Evolutionary conservation across 495 filamentous ascomycete genomes (phyloP), one percentile per base, ranked within the genome.

Genomic region (Entonaema liquescens): DNA sequence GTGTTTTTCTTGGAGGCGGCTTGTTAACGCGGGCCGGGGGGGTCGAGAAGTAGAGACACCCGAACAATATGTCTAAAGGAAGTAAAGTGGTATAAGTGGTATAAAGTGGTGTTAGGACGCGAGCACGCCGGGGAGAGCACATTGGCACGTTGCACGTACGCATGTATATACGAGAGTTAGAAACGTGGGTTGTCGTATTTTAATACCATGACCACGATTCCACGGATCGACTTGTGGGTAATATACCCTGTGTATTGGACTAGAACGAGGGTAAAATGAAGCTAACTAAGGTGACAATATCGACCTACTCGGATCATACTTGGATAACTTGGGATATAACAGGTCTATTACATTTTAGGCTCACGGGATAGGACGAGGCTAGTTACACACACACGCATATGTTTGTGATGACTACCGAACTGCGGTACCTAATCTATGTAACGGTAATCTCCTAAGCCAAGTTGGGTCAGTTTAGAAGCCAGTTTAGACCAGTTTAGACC

Each of bases 261-360:
- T 65, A 25, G 47, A 6, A 62, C 49, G 62, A 65, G 60, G 55
- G 44, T 64, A 36, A 36, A 58, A 58, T 59, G 60, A 70, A 44
- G 57, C 54, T 62, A 67, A 40, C 55, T 40, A 52, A 59, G 52
- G 56, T 66, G 2, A 33, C 21, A 44, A 58, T 54, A 59, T 61
- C 28, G 38, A 40, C n/a, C 15, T 53, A 33, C 6, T 31, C 11
- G 36, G 53, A 35, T 21, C n/a, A 31, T 5, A 29, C 50, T 55
- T 33, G 52, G 52, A 50, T 62, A 66, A 59, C 50, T 55, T 33
- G 52, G 52, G 57, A 66, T 71, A 59, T 53, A 59, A 59, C 54
- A 67, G 49, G 35, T 59, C 52, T 67, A 67, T 72, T 67, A 67
- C 64, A 67, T 55, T 68, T 67, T 55, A 40, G 60, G 54, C 70